A percentile compares a stretch with the other conserved stretches of the same genome.
These are phyloP conservation scores for Stagonosporopsis tanaceti DNA, from an alignment of 2,329 filamentous ascomycete species.

Conservation along the genomic window DNA sequence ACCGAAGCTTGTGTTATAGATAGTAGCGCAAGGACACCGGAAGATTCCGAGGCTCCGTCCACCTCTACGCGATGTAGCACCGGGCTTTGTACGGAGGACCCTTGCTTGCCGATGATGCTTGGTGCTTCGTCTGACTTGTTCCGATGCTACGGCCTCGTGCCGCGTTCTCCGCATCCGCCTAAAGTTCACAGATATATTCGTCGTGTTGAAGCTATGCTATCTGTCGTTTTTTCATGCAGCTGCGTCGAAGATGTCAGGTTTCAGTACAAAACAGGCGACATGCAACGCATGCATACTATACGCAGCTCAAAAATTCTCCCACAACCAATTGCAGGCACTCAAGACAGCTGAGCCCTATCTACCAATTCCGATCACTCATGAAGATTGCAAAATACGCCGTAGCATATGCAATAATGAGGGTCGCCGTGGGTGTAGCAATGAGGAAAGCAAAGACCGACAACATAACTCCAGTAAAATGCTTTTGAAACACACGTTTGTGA, in stretches of 20 bases:
- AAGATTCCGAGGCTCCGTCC: no score
- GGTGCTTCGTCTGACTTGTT: no score
- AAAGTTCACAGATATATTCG: not conserved
- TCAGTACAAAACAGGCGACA: not conserved
- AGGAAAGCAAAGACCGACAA: slow-evolving; percentile 8
- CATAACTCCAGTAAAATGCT: not conserved
- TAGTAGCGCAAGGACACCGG: no score
- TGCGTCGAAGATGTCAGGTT: not conserved
- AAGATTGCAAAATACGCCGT: slow-evolving; percentile 8
- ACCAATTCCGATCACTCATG: slow-evolving; percentile 14
- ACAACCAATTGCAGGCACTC: not conserved
- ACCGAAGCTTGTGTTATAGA: no score
- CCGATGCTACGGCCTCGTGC: no score
- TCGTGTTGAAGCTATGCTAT: not conserved
- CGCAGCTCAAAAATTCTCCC: not conserved
- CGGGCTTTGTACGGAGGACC: no score
- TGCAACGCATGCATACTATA: not conserved
- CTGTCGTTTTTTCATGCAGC: not conserved
- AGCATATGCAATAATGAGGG: slow-evolving; percentile 4
- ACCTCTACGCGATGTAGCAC: no score
- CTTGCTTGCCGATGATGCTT: no score
- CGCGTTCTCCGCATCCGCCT: no score
- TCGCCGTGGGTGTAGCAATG: slow-evolving; percentile 6
- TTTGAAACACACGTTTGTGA: not conserved
- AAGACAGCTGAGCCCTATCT: not conserved